phyloP scores from a whole-genome alignment of 1,139 yeast genomes.

The Yamadazyma songkhlaensis region DNA sequence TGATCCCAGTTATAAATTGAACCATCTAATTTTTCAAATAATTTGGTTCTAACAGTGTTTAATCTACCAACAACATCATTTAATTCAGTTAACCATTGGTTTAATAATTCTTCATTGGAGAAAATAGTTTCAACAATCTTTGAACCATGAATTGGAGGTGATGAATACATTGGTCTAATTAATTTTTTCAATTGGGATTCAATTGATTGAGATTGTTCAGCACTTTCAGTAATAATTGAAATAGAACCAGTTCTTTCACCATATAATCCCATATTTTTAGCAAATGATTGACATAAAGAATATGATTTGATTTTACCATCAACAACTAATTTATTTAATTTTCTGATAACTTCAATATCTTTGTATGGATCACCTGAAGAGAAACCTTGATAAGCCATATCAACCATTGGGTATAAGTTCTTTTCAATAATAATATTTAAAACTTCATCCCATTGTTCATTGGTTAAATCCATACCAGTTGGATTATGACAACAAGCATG shows the following conservation, averaged over 20 bases:
- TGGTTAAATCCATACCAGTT: conserved; percentile 84
- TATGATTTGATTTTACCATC: conserved; percentile 50
- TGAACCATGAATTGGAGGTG: conserved; percentile 94
- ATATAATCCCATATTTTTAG: conserved; percentile 95
- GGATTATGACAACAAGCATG: conserved; percentile 99
- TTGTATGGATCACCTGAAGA: conserved; percentile 70
- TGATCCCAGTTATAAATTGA: conserved; percentile 77
- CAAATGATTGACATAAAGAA: conserved; percentile 85
- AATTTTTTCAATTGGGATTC: conserved; percentile 78
- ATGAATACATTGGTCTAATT: conserved; percentile 85
- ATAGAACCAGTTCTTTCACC: conserved; percentile 96
- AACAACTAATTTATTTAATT: conserved; percentile 47
- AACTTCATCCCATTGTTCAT: conserved; percentile 79
- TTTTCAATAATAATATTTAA: conserved; percentile 53
- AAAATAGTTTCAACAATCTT: conserved; percentile 79
- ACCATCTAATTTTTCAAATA: conserved; percentile 56
- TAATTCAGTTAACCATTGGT: conserved; percentile 79
- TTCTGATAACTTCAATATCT: conserved; percentile 50
- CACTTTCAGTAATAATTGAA: conserved; percentile 54
- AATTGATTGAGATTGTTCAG: conserved; percentile 45
- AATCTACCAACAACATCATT: conserved; percentile 75
- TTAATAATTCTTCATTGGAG: conserved; percentile 55
- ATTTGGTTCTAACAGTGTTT: conserved; percentile 66
- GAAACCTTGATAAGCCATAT: conserved; percentile 96
- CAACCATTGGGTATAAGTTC: conserved; percentile 81